Conservation (phyloP, 176 grass and related monocot species). For the Urochloa ruziziensis region DNA sequence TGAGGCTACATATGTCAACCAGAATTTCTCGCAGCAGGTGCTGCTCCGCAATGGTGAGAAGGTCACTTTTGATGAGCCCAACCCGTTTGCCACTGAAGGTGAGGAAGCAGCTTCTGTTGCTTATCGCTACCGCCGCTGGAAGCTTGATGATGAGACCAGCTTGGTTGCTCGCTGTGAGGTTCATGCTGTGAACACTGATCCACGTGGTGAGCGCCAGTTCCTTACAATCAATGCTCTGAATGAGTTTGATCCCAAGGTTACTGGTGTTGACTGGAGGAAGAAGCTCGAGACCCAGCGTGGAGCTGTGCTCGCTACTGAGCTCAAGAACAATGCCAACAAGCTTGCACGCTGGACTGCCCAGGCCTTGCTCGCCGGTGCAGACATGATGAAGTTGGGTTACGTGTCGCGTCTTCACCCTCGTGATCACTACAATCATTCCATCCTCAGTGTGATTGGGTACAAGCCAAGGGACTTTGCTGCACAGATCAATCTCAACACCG, state of each 20-base stretch:
- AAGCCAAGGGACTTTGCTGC: constrained; percentile 78
- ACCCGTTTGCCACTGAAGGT: constrained; percentile 58
- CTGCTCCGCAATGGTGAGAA: constrained; percentile 62
- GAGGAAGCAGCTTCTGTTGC: constrained; percentile 74
- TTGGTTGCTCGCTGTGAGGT: constrained; percentile 82
- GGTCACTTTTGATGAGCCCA: constrained; percentile 79
- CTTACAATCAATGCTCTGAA: constrained; percentile 72
- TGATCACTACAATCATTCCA: constrained; percentile 73
- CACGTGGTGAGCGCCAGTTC: constrained; percentile 57
- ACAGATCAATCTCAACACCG: constrained; percentile 82
- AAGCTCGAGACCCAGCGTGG: constrained; percentile 86
- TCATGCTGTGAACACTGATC: constrained; percentile 51
- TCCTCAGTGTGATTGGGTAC: constrained; percentile 79
- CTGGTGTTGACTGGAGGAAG: constrained; percentile 85
- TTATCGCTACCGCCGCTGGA: constrained; percentile 81
- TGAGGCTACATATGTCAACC: constrained; percentile 85
- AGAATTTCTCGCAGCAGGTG: constrained; percentile 90
- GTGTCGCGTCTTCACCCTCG: constrained; percentile 72
- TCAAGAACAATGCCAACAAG: constrained; percentile 95
- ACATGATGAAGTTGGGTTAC: constrained; percentile 86
- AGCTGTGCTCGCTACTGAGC: constrained; percentile 79
- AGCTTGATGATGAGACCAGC: constrained; percentile 63
- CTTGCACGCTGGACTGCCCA: constrained; percentile 82
- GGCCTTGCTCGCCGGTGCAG: constrained; percentile 66
- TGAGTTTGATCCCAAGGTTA: constrained; percentile 86